Percentiles rank a stretch among this genome's conserved stretches.
These are phyloP conservation scores for Nevesoporus exiguus DNA, from an alignment of 768 basidiomycete species.

Conservation along the genomic window DNA sequence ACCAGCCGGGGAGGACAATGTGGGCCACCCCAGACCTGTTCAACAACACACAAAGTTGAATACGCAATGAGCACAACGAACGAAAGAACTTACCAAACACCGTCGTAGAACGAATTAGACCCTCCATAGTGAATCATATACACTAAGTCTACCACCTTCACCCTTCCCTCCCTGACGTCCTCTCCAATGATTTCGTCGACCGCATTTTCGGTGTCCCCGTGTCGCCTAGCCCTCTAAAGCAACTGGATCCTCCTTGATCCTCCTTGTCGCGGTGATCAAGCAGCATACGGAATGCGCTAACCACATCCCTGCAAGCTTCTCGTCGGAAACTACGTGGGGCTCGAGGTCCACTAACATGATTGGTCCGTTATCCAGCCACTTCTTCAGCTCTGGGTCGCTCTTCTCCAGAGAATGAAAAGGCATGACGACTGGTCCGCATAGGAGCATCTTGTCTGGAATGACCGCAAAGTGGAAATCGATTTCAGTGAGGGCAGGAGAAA, in stretches of 20 bases:
- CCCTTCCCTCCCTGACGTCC: conserved; percentile 4
- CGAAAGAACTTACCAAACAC: neutral
- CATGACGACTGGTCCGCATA: conserved; percentile 7
- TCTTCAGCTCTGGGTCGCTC: neutral
- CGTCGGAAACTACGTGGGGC: neutral
- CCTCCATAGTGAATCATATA: conserved; percentile 1
- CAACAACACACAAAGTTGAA: no score
- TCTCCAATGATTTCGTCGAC: neutral
- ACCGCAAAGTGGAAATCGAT: neutral
- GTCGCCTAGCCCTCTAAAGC: conserved; percentile 8
- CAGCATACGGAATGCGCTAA: conserved; percentile 5
- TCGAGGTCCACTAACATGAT: conserved; percentile 14
- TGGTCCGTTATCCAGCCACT: conserved; percentile 10
- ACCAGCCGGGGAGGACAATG: conserved; percentile 13
- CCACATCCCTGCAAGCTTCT: neutral
- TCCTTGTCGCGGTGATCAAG: neutral
- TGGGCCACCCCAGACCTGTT: conserved; percentile 11
- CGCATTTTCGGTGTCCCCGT: neutral
- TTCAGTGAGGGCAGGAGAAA: conserved; percentile 4
- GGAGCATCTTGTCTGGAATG: conserved; percentile 5
- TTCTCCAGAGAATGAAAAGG: conserved; percentile 9
- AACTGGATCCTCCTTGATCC: conserved; percentile 1
- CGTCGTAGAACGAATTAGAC: conserved; percentile 3
- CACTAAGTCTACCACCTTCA: conserved; percentile 4
- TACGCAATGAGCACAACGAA: no score